These are phyloP conservation scores for Diaporthe ampelina DNA, from an alignment of 2,329 filamentous ascomycete species.

Conservation along the genomic window DNA sequence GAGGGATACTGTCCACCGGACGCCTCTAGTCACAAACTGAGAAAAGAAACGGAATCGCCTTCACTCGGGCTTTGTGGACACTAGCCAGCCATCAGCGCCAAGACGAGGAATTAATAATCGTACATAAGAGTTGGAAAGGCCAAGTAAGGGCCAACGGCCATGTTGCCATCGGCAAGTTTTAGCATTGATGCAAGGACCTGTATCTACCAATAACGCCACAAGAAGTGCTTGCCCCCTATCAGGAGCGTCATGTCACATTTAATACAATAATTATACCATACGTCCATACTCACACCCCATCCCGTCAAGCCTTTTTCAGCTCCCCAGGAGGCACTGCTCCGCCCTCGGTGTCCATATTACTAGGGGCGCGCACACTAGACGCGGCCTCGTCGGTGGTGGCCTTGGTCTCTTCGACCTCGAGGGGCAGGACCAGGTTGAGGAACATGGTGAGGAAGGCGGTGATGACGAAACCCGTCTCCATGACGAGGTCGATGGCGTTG, in stretches of 20 bases:
- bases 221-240: neutral
- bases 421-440: slow-evolving; percentile 79
- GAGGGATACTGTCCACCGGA: neutral
- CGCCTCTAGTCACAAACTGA: neutral
- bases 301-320: slow-evolving; percentile 1
- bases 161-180: neutral
- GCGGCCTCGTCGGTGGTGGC: slow-evolving; percentile 46
- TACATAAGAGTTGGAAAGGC: neutral
- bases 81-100: neutral
- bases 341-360: slow-evolving; percentile 9
- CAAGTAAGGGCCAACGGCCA: neutral
- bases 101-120: neutral
- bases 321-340: slow-evolving; percentile 1
- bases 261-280: neutral
- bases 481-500: slow-evolving; percentile 79
- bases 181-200: slow-evolving; percentile 19
- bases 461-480: slow-evolving; percentile 82
- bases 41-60: neutral
- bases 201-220: slow-evolving; percentile 20
- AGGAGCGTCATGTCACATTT: neutral
- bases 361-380: slow-evolving; percentile 9
- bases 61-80: neutral
- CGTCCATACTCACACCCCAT: neutral
- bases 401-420: slow-evolving; percentile 81
- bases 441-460: slow-evolving; percentile 80